Evolutionary conservation across 768 basidiomycete genomes (phyloP), one percentile per base, ranked within the genome.

Genomic region (Lactifluus hygrophoroides): DNA sequence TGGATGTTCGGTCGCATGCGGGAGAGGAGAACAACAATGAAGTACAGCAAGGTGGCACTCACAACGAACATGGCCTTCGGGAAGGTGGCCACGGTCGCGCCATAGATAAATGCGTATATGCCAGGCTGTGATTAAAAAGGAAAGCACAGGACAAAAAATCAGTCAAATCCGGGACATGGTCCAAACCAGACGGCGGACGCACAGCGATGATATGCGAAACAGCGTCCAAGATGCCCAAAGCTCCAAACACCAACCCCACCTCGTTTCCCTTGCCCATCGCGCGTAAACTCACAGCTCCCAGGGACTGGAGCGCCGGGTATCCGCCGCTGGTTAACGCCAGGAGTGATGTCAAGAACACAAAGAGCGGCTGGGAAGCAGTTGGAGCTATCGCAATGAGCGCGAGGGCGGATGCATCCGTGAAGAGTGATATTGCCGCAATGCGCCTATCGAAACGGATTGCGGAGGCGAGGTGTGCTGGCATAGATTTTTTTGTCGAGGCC

Each of bases 191-290:
- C 11, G 6, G 7, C 25, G 28, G 32, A 62, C 64, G 40, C 35
- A 64, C 64, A 13, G 64, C 64, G 16, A 64, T 11, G 19, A 63
- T 64, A 5, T 64, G 64, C 5, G 61, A 63, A 27, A 59, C 43
- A 21, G 64, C 61, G 25, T 64, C 63, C 8, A 37, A 51, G n/a
- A 64, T 17, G 4, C 64, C 64, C 32, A 64, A 44, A 17, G 61
- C 64, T n/a, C 64, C 64, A 49, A 64, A 64, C 3, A 64, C 61
- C 23, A 64, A 57, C 16, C 64, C 64, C 13, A 63, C 38, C 42
- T 64, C 64, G 37, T 52, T 55, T 23, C 54, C 61, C 47, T 63
- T 64, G 16, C 64, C 64, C 62, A 63, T 63, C 5, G 64, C 64
- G 32, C 58, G 64, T 7, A 64, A 42, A 30, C 64, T 64, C 30